These are phyloP conservation scores for Aspergillus viridinutans DNA, from an alignment of 2,329 filamentous ascomycete species.

Conservation along the genomic window DNA sequence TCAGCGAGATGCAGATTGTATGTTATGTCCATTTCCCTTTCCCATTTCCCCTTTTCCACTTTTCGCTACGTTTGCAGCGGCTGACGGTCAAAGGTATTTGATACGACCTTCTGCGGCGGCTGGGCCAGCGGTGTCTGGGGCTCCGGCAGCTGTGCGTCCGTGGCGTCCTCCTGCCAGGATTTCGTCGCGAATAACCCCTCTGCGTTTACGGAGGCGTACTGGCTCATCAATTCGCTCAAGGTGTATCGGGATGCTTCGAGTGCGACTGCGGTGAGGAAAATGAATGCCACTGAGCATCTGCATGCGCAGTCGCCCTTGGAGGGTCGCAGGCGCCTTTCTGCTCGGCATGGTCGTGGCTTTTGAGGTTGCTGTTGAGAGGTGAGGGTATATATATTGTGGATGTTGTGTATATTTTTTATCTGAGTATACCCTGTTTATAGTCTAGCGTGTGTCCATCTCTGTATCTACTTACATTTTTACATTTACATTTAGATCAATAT, in stretches of 20 bases:
- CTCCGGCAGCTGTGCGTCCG: constrained; percentile 55
- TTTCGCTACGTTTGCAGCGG: not conserved
- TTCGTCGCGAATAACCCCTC: constrained; percentile 68
- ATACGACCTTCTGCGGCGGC: constrained; percentile 80
- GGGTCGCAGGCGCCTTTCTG: not conserved
- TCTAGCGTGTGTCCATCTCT: not conserved
- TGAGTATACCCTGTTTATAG: not conserved
- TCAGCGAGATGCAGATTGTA: constrained; percentile 67
- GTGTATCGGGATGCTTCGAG: constrained; percentile 48
- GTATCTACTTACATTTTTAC: not conserved
- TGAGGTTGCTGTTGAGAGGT: not conserved
- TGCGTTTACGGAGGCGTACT: constrained; percentile 70
- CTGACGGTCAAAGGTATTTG: constrained; percentile 44
- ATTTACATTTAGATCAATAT: not conserved
- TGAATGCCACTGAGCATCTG: not conserved
- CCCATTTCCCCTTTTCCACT: not conserved
- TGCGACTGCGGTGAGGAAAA: constrained; percentile 3
- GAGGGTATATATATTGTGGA: not conserved
- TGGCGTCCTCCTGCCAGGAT: constrained; percentile 62
- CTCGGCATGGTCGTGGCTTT: not conserved
- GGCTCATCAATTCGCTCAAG: constrained; percentile 68
- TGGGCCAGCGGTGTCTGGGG: constrained; percentile 75
- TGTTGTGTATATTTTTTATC: not conserved
- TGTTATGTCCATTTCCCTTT: no score
- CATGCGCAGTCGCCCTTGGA: not conserved